Evolutionary conservation across 1,284 basidiomycete species (phyloP).

Genomic region (Laetiporus sulphureus): DNA sequence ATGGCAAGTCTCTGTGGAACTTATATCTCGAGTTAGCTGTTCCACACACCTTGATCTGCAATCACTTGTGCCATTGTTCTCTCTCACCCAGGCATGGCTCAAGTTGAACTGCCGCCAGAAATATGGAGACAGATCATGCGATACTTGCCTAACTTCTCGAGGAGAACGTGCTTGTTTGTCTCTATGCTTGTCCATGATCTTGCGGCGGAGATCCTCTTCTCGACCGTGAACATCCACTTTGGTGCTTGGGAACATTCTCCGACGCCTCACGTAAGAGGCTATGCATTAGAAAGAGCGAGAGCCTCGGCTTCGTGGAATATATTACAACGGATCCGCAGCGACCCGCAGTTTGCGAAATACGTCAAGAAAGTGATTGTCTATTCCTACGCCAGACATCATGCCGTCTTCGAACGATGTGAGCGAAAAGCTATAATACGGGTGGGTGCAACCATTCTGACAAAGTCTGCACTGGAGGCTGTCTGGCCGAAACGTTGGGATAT

Average conservation of each 20-base stretch:
- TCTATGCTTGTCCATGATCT: slow-evolving; percentile 1
- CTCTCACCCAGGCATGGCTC: too few species aligned
- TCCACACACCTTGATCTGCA: too few species aligned
- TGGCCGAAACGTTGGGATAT: too few species aligned
- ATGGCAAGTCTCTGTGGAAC: too few species aligned
- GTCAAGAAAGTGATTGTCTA: background rate
- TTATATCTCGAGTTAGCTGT: too few species aligned
- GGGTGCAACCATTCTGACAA: too few species aligned
- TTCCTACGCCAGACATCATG: background rate
- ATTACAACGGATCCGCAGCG: background rate
- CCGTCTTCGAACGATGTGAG: background rate
- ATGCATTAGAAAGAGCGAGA: background rate
- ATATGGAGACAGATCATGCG: background rate
- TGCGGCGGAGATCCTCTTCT: background rate
- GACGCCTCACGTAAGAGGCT: background rate
- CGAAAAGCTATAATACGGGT: too few species aligned
- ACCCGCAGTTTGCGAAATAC: background rate
- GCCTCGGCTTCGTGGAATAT: background rate
- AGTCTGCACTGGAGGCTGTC: too few species aligned
- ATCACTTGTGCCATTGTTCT: too few species aligned
- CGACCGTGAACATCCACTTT: background rate
- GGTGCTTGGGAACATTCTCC: too few species aligned
- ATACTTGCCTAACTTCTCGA: background rate
- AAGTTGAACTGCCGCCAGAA: too few species aligned
- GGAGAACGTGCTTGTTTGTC: background rate